Conservation (phyloP, 1,139 yeast genomes). For the Suhomyces coccinellae region DNA sequence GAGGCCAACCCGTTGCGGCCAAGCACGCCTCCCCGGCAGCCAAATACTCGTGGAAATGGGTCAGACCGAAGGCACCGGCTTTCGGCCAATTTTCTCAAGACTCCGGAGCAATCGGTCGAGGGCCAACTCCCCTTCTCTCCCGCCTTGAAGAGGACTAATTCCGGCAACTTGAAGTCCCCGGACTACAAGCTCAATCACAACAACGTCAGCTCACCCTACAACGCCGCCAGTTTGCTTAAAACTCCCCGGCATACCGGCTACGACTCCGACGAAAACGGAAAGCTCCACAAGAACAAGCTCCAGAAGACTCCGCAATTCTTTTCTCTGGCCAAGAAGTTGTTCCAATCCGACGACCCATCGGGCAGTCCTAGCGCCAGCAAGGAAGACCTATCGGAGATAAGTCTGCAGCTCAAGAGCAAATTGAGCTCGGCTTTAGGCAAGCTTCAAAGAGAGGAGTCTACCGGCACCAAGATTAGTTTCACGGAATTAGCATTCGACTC, state of each 20-base stretch:
- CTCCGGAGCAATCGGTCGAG: constrained; percentile 31
- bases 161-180: constrained; percentile 35
- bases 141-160: constrained; percentile 36
- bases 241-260: constrained; percentile 38
- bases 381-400: constrained; percentile 42
- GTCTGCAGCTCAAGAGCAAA: constrained; percentile 38
- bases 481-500: constrained; percentile 35
- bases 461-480: constrained; percentile 26
- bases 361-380: constrained; percentile 18
- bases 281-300: constrained; percentile 21
- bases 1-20: constrained; percentile 22
- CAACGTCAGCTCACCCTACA: constrained; percentile 32
- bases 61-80: constrained; percentile 22
- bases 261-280: constrained; percentile 24
- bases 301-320: constrained; percentile 45
- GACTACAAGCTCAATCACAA: constrained; percentile 30
- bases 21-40: constrained; percentile 32
- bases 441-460: constrained; percentile 26
- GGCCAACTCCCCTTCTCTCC: constrained; percentile 41
- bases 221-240: constrained; percentile 29
- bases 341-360: constrained; percentile 23
- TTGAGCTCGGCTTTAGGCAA: constrained; percentile 45
- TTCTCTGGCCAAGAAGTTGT: constrained; percentile 41
- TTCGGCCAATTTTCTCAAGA: constrained; percentile 27
- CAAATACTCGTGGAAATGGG: constrained; percentile 6